Percentiles rank a stretch among this genome's conserved stretches.
phyloP scores from a whole-genome alignment of 1,284 basidiomycete genomes.

The Taiwanofungus camphoratus region DNA sequence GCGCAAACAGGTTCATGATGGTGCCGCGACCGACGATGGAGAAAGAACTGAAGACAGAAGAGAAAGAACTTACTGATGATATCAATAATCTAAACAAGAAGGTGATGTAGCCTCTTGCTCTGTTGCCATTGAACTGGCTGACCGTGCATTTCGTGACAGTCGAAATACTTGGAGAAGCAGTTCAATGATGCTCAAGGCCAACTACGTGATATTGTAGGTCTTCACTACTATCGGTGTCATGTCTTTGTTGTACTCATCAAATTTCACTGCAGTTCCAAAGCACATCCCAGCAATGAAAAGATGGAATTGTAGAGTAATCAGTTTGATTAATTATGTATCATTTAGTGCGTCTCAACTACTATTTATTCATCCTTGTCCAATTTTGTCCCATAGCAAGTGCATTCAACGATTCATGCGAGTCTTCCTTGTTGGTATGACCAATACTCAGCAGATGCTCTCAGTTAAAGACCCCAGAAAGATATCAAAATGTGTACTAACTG shows the following conservation, averaged over 20 bases:
- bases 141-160: conserved; percentile 35
- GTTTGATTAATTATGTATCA: not conserved
- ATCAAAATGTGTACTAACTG: no score
- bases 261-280: not conserved
- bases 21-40: conserved; percentile 81
- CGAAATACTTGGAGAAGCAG: conserved; percentile 88
- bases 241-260: not conserved
- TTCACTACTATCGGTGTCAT: not conserved
- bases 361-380: no score
- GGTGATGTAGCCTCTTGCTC: conserved; percentile 31
- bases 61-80: conserved; percentile 80
- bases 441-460: no score
- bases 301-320: not conserved
- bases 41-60: conserved; percentile 63
- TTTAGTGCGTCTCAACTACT: not conserved
- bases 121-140: not conserved
- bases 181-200: conserved; percentile 85
- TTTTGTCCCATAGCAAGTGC: no score
- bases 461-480: no score
- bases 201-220: conserved; percentile 80
- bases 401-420: no score
- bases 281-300: conserved; percentile 39
- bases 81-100: conserved; percentile 77
- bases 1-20: conserved; percentile 72
- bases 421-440: no score